Evolutionary conservation across 306 rosid genomes (phyloP).

Genomic region (Fagus crenata): DNA sequence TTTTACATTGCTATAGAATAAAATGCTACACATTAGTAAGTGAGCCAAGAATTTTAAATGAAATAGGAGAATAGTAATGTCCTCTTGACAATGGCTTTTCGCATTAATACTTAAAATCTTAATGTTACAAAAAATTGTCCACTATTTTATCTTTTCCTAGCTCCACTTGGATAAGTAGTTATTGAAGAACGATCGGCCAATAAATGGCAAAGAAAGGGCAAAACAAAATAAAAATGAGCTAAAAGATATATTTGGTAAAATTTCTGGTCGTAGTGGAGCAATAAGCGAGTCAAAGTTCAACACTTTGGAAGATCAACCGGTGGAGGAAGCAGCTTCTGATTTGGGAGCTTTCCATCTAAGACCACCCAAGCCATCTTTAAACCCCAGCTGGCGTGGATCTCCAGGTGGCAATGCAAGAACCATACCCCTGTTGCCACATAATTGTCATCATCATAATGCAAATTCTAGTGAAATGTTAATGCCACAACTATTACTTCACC

Average conservation of each 20-base stretch:
- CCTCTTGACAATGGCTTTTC: background rate
- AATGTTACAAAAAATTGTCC: background rate
- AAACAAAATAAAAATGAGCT: background rate
- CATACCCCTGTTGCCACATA: slow-evolving; percentile 6
- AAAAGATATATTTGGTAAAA: background rate
- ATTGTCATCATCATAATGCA: background rate
- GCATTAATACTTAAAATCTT: background rate
- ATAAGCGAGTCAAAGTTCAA: background rate
- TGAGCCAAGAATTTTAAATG: background rate
- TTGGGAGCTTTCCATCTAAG: slow-evolving; percentile 7
- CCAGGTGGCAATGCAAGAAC: slow-evolving; percentile 15
- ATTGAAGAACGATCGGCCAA: too few relatives aligned
- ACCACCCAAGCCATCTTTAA: slow-evolving; percentile 10
- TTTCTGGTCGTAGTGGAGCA: background rate
- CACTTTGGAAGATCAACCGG: slow-evolving; percentile 4
- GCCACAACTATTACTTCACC: too few relatives aligned
- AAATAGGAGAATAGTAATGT: background rate
- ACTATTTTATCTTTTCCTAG: background rate
- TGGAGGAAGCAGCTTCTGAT: slow-evolving; percentile 9
- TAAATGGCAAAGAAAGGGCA: background rate
- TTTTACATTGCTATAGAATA: background rate
- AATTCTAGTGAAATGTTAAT: too few relatives aligned
- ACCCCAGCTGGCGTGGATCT: slow-evolving; percentile 9
- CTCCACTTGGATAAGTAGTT: too few relatives aligned
- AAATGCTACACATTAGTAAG: background rate